Percentiles rank a stretch among this genome's conserved stretches.
Conservation (phyloP, 2,329 filamentous ascomycete genomes). For the Cladosporium sp. region DNA sequence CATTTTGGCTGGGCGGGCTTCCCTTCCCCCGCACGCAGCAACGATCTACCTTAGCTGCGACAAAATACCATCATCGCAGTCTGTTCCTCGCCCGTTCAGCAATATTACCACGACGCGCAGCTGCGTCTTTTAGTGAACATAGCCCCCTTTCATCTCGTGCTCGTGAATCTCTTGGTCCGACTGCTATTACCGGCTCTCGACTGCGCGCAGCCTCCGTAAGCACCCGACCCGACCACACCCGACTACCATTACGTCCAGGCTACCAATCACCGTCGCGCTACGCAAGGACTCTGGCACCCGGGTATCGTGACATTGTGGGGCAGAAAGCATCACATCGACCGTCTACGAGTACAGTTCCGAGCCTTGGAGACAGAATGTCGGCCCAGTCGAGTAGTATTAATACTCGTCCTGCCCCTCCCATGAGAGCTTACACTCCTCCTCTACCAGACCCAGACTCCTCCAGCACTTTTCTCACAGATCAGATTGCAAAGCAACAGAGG, state of each 20-base stretch:
- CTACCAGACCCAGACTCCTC: constrained; percentile 41
- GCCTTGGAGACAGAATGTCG: constrained; percentile 12
- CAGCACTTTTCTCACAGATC: constrained; percentile 55
- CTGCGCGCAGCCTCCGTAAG: background rate
- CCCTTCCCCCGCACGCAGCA: constrained; percentile 6
- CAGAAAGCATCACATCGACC: constrained; percentile 11
- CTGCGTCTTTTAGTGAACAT: background rate
- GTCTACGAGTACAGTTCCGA: constrained; percentile 9
- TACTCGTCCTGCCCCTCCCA: constrained; percentile 19
- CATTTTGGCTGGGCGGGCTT: background rate
- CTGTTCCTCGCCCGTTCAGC: background rate
- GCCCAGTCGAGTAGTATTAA: constrained; percentile 9
- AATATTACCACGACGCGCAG: background rate
- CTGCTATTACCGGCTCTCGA: background rate
- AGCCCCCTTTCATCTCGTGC: background rate
- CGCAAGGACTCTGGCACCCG: constrained; percentile 4
- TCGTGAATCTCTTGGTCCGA: constrained; percentile 5
- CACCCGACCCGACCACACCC: background rate
- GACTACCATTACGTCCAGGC: constrained; percentile 6
- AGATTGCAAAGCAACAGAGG: constrained; percentile 54
- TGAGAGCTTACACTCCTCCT: constrained; percentile 23
- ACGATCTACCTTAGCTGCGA: background rate
- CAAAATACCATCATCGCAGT: background rate
- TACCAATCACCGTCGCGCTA: constrained; percentile 5
- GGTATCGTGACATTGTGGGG: constrained; percentile 11